Conservation (phyloP, 331 rosid genomes). For the Acacia concinna region DNA sequence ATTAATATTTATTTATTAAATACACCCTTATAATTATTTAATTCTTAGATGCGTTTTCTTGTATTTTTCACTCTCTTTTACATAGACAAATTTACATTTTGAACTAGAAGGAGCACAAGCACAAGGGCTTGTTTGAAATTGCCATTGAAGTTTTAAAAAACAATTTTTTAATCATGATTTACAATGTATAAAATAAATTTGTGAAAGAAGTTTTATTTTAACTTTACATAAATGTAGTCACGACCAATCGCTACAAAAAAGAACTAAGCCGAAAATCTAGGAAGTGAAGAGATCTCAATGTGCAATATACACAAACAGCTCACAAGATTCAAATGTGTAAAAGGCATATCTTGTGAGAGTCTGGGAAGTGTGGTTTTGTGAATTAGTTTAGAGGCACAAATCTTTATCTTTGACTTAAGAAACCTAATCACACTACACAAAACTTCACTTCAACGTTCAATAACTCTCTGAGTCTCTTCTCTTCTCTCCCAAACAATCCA, state of each 20-base stretch:
- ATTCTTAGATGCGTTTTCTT: background rate
- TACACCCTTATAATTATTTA: too few species aligned
- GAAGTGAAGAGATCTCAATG: background rate
- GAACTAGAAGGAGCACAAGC: background rate
- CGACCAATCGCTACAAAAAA: too few species aligned
- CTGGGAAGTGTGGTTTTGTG: conserved; percentile 33
- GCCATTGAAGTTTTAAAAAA: too few species aligned
- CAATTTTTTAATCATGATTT: too few species aligned
- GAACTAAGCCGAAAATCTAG: background rate
- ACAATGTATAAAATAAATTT: too few species aligned
- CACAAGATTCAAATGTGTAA: background rate
- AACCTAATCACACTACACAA: conserved; percentile 21
- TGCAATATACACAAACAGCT: background rate
- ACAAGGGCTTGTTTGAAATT: too few species aligned
- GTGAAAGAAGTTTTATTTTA: too few species aligned
- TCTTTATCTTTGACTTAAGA: conserved; percentile 35
- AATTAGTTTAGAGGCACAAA: conserved; percentile 28
- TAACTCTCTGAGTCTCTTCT: background rate
- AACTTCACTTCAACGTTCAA: conserved; percentile 26
- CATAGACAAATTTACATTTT: too few species aligned
- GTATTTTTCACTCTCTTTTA: too few species aligned
- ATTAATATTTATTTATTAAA: too few species aligned
- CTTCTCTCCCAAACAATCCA: background rate
- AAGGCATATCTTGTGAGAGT: background rate
- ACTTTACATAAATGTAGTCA: too few species aligned